Conservation (phyloP, 805 yeast species). For the Cyberlindnera subsufficiens region DNA sequence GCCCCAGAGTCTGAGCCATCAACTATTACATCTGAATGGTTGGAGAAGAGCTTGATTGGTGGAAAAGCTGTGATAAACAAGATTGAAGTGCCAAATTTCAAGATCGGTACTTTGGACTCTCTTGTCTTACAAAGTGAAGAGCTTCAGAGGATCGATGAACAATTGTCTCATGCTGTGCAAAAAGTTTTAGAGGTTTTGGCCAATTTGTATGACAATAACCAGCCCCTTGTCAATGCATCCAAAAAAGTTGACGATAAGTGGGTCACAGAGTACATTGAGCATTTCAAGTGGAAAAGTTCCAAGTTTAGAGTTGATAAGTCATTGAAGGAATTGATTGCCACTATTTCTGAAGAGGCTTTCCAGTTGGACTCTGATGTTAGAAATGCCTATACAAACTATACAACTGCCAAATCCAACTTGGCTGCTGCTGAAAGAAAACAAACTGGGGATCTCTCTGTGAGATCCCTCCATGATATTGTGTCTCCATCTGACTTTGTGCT, state of each 20-base stretch:
- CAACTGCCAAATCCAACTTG: conserved; percentile 75
- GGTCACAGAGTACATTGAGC: conserved; percentile 61
- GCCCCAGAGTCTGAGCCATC: conserved; percentile 46
- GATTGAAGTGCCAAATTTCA: conserved; percentile 73
- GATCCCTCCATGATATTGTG: conserved; percentile 86
- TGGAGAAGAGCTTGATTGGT: conserved; percentile 47
- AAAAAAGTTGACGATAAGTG: conserved; percentile 47
- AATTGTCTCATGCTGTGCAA: conserved; percentile 58
- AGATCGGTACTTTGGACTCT: conserved; percentile 91
- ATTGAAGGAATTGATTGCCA: conserved; percentile 64
- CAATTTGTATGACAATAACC: conserved; percentile 38
- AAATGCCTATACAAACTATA: conserved; percentile 67
- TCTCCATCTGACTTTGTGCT: conserved; percentile 77
- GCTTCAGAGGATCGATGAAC: conserved; percentile 73
- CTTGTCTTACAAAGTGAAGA: conserved; percentile 90
- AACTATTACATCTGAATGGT: conserved; percentile 40
- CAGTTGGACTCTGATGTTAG: conserved; percentile 83
- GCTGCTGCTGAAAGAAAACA: conserved; percentile 88
- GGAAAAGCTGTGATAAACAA: conserved; percentile 54
- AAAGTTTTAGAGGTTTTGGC: conserved; percentile 74
- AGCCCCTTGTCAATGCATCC: conserved; percentile 38
- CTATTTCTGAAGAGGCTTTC: conserved; percentile 70
- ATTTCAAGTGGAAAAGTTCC: conserved; percentile 82
- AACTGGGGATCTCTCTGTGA: conserved; percentile 88
- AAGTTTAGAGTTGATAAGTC: conserved; percentile 84